Conservation (phyloP, 2,329 filamentous ascomycete species). For the Penicillium vulpinum region DNA sequence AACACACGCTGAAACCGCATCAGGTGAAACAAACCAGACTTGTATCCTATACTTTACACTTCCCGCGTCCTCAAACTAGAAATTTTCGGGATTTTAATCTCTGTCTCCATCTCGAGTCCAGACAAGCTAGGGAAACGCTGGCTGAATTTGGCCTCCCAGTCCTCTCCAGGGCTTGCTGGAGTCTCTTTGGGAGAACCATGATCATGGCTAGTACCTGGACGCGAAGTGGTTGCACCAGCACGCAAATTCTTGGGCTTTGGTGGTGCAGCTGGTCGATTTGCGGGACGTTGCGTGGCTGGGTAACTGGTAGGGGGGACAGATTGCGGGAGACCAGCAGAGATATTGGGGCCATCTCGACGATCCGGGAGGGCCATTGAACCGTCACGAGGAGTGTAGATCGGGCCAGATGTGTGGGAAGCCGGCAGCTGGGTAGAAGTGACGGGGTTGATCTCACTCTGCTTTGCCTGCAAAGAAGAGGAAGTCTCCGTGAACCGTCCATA, state of each 20-base stretch:
- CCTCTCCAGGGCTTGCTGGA: conserved; percentile 50
- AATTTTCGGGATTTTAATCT: conserved; percentile 47
- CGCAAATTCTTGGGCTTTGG: conserved; percentile 63
- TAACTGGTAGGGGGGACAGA: conserved; percentile 20
- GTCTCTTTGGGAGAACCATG: conserved; percentile 30
- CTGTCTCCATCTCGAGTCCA: conserved; percentile 81
- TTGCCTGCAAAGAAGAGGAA: conserved; percentile 42
- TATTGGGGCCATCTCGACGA: conserved; percentile 18
- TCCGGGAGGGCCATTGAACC: conserved; percentile 15
- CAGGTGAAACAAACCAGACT: conserved; percentile 14
- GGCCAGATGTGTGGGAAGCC: conserved; percentile 24
- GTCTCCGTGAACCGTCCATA: conserved; percentile 81
- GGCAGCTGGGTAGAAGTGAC: conserved; percentile 18
- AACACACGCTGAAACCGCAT: conserved; percentile 20
- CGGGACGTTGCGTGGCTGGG: conserved; percentile 28
- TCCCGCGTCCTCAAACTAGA: conserved; percentile 44
- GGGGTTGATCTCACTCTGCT: conserved; percentile 32
- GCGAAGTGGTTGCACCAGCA: conserved; percentile 41
- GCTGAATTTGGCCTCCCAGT: conserved; percentile 70
- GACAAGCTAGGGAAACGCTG: conserved; percentile 84
- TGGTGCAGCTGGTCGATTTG: conserved; percentile 55
- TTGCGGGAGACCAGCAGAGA: conserved; percentile 21
- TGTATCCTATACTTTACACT: conserved; percentile 31
- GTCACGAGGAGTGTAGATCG: conserved; percentile 20
- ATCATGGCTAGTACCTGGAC: conserved; percentile 24